phyloP scores from a whole-genome alignment of 208 protist species.

The Herpetomonas samuelpessoai region DNA sequence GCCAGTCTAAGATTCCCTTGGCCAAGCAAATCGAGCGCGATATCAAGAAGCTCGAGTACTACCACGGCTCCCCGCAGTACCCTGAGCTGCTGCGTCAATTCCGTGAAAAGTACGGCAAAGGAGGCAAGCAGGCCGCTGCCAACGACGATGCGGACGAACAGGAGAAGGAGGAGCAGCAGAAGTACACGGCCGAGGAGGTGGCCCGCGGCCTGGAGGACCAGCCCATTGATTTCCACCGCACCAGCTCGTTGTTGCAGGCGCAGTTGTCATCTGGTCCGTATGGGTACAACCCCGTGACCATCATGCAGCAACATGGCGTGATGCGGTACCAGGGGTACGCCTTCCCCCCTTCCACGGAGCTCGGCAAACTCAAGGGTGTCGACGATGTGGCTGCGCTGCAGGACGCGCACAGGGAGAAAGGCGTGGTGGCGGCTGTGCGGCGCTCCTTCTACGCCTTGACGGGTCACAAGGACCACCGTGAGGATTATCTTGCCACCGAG shows the following conservation, averaged over 20 bases:
- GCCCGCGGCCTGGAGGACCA: slow-evolving; percentile 56
- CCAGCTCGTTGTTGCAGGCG: slow-evolving; percentile 54
- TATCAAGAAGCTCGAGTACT: slow-evolving; percentile 83
- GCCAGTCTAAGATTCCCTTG: slow-evolving; percentile 14
- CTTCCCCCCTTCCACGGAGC: slow-evolving; percentile 72
- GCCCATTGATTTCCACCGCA: slow-evolving; percentile 77
- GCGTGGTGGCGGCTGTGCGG: slow-evolving; percentile 25
- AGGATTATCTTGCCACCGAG: slow-evolving; percentile 46
- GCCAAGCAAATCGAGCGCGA: slow-evolving; percentile 62
- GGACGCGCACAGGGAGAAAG: slow-evolving; percentile 28
- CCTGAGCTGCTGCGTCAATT: slow-evolving; percentile 61
- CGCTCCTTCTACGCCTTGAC: slow-evolving; percentile 37
- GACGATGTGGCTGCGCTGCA: slow-evolving; percentile 15
- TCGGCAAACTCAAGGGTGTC: slow-evolving; percentile 71
- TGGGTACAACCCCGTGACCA: slow-evolving; percentile 66
- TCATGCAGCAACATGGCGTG: slow-evolving; percentile 81
- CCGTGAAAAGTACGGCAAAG: slow-evolving; percentile 56
- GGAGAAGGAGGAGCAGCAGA: slow-evolving; percentile 4
- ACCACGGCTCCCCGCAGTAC: slow-evolving; percentile 74
- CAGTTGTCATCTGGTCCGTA: slow-evolving; percentile 59
- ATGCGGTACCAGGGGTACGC: slow-evolving; percentile 85
- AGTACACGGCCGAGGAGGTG: slow-evolving; percentile 62
- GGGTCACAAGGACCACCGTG: slow-evolving; percentile 27
- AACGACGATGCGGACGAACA: slow-evolving; percentile 2
- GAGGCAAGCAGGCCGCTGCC: not conserved